phyloP scores from a whole-genome alignment of 495 filamentous ascomycete genomes.

The Trichoderma asperelloides region DNA sequence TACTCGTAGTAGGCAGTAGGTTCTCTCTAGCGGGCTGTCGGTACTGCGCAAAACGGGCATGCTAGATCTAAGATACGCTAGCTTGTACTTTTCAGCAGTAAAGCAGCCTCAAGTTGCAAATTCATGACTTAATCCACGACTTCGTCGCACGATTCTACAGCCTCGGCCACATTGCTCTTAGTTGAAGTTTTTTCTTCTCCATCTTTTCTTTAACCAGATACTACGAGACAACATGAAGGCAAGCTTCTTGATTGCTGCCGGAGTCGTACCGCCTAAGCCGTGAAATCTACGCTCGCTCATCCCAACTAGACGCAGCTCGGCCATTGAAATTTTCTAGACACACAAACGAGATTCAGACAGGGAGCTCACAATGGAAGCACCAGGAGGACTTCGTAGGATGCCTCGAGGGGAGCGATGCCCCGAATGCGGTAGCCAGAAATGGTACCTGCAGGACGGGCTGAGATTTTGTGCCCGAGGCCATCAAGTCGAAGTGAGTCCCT shows the following conservation, averaged over 20 bases:
- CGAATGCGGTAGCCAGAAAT: slow-evolving; percentile 38
- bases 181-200: neutral
- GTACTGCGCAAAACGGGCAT: too few species aligned
- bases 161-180: too few species aligned
- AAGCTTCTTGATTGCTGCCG: neutral
- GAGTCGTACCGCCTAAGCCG: neutral
- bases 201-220: neutral
- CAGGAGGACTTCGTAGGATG: slow-evolving; percentile 20
- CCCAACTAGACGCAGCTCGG: neutral
- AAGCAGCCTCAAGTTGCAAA: too few species aligned
- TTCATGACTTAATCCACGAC: too few species aligned
- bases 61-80: too few species aligned
- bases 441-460: slow-evolving; percentile 39
- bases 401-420: slow-evolving; percentile 34
- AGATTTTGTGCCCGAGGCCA: slow-evolving; percentile 48
- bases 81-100: too few species aligned
- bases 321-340: neutral
- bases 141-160: too few species aligned
- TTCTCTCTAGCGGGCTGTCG: too few species aligned
- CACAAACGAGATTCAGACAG: neutral
- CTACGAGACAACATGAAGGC: neutral
- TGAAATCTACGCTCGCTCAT: neutral
- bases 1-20: too few species aligned
- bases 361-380: neutral
- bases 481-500: slow-evolving; percentile 32